Conservation (phyloP, 805 yeast genomes). For the Middelhovenomyces tepae region DNA sequence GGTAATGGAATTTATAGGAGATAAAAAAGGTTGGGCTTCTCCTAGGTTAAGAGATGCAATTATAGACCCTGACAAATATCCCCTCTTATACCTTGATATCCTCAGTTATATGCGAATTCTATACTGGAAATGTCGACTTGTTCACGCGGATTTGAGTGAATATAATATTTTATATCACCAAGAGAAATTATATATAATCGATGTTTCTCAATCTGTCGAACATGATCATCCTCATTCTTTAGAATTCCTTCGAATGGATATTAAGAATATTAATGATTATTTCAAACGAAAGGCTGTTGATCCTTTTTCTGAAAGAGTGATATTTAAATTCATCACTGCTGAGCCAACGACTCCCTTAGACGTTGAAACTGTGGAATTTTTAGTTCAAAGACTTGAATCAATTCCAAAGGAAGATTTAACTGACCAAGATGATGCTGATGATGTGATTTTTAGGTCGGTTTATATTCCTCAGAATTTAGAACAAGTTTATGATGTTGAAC, state of each 20-base stretch:
- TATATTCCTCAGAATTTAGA: conserved; percentile 63
- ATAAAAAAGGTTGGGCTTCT: conserved; percentile 71
- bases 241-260: conserved; percentile 94
- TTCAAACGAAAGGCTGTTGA: conserved; percentile 66
- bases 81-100: conserved; percentile 66
- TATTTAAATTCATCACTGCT: conserved; percentile 62
- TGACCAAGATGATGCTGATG: conserved; percentile 51
- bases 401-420: conserved; percentile 23
- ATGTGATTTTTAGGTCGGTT: conserved; percentile 79
- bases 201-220: conserved; percentile 95
- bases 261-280: conserved; percentile 87
- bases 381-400: conserved; percentile 17
- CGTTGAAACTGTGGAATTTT: conserved; percentile 25
- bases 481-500: conserved; percentile 46
- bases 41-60: conserved; percentile 83
- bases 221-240: conserved; percentile 97
- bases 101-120: conserved; percentile 76
- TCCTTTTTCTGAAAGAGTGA: conserved; percentile 70
- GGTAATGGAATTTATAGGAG: conserved; percentile 88
- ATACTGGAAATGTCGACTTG: conserved; percentile 80
- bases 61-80: conserved; percentile 32
- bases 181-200: conserved; percentile 73
- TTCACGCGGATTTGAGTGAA: conserved; percentile 95
- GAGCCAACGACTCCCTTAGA: conserved; percentile 23
- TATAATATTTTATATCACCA: conserved; percentile 81